These are phyloP conservation scores for Petunia hybrid DNA, from an alignment of 305 asterid species.

Conservation along the genomic window DNA sequence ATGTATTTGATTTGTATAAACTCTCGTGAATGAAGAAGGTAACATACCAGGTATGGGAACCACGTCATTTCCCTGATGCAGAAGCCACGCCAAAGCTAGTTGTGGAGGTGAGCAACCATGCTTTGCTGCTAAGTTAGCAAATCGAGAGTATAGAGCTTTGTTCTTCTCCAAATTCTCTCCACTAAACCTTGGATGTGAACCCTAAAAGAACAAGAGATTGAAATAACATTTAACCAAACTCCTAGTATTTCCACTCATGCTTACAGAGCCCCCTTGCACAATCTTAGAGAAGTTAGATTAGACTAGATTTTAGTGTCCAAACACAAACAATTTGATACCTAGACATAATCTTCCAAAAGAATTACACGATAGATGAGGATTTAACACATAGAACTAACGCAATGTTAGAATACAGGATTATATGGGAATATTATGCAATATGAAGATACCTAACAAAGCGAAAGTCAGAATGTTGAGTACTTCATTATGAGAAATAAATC, in stretches of 20 bases:
- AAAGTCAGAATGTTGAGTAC: not conserved
- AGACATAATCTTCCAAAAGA: not conserved
- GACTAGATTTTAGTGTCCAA: not conserved
- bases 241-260: not conserved
- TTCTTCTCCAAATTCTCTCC: constrained; percentile 59
- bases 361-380: not conserved
- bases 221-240: not conserved
- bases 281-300: not conserved
- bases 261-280: not conserved
- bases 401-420: not conserved
- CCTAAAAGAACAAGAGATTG: constrained; percentile 33
- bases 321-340: not conserved
- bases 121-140: constrained; percentile 51
- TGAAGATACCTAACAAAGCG: not conserved
- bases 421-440: not conserved
- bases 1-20: not conserved
- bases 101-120: constrained; percentile 56
- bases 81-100: constrained; percentile 65
- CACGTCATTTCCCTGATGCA: constrained; percentile 57
- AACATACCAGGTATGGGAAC: constrained; percentile 60
- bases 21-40: constrained; percentile 6
- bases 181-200: constrained; percentile 48
- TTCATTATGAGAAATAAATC: constrained; percentile 2
- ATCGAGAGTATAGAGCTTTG: constrained; percentile 42
- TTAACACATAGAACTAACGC: not conserved